Evolutionary conservation across 176 grass and related monocot species (phyloP), one percentile per base, ranked within the genome.

Genomic region (Melocanna baccifera): DNA sequence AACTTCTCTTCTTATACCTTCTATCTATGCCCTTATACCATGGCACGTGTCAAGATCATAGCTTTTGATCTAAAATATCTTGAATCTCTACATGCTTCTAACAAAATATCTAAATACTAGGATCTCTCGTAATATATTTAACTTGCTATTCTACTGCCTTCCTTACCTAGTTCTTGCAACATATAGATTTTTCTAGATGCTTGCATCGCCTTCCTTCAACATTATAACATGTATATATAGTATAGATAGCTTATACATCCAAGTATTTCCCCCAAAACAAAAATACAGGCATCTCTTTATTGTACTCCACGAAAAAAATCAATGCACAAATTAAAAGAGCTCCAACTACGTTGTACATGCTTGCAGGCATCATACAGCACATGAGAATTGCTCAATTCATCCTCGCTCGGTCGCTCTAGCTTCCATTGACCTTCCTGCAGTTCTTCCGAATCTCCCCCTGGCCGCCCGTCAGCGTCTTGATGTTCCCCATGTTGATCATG

Each of bases 401-500:
- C 41, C 29, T 73, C 57, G 29, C 5, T 45, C 11, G 12, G 43
- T 28, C 8, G 22, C 1, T n/a, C 40, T 83, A 97, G 53, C 87
- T 73, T 42, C 89, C 87, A 47, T 94, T 93, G 18, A 97, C 79
- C 81, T 47, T 69, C 6, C 88, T 84, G 66, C 95, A 97, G 67
- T 86, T 88, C 25, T 22, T 90, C 66, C 95, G 87, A 13, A 97
- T 47, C 90, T 97, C 92, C 0, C 95, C 95, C 37, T 80, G 39
- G 4, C 16, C 83, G 16, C 92, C 92, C 29, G 90, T 94, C 12
- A 97, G 58, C 50, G 85, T 63, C 32, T 73, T 48, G 67, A 93
- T 91, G 64, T 91, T 97, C 23, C 95, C 92, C 95, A 98, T 98
- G 14, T 75, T 91, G 87, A 95, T 69, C 93, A 96, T 98, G 6